Percentiles rank a stretch among this genome's conserved stretches.
Conservation (phyloP, 176 grass and related monocot species). For the Luzula sylvatica region DNA sequence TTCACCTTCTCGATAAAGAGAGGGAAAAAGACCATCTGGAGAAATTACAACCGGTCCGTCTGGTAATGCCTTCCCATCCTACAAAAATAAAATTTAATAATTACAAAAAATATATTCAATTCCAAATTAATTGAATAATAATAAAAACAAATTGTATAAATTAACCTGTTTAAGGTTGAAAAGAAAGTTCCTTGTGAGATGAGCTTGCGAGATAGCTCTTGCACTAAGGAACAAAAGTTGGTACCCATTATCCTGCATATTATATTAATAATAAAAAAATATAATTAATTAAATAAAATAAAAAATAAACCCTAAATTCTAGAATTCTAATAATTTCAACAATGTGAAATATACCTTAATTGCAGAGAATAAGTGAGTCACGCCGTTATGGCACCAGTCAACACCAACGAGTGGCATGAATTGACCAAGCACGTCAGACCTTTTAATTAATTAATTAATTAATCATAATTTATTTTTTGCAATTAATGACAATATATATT, state of each 20-base stretch:
- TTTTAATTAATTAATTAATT: constrained; percentile 24
- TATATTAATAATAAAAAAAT: constrained; percentile 5
- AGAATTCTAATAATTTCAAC: too few relatives aligned
- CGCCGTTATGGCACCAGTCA: constrained; percentile 98
- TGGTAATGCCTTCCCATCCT: constrained; percentile 90
- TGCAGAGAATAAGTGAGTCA: constrained; percentile 95
- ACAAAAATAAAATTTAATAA: constrained; percentile 24
- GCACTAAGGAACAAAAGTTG: constrained; percentile 91
- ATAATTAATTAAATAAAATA: neutral
- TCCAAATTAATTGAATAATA: neutral
- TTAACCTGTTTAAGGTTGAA: constrained; percentile 87
- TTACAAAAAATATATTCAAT: neutral
- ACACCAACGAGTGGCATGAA: constrained; percentile 97
- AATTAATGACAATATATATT: neutral
- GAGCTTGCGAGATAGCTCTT: constrained; percentile 89
- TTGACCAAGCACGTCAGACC: constrained; percentile 97
- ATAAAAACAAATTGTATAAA: neutral
- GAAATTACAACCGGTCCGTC: constrained; percentile 97
- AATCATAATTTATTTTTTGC: constrained; percentile 5
- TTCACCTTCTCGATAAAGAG: constrained; percentile 96
- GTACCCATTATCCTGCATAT: constrained; percentile 86
- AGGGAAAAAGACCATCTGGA: constrained; percentile 92
- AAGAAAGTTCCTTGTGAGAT: constrained; percentile 82
- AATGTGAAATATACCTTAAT: constrained; percentile 51
- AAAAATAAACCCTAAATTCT: neutral